These are phyloP conservation scores for Thielaviopsis musarum DNA, from an alignment of 2,329 filamentous ascomycete genomes.

Conservation along the genomic window DNA sequence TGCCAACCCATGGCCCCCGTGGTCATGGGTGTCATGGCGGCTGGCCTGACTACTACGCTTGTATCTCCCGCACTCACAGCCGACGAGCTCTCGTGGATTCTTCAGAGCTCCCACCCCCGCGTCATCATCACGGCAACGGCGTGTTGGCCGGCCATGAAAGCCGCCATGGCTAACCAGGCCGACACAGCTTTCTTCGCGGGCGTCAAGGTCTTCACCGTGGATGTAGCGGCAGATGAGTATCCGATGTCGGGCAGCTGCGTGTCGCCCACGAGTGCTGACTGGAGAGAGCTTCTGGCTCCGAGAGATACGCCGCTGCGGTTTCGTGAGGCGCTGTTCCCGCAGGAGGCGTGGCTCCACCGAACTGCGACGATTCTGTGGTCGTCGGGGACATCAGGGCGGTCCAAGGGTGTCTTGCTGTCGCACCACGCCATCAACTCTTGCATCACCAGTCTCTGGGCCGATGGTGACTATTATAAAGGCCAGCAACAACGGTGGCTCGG, in stretches of 20 bases:
- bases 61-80: constrained; percentile 24
- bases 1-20: constrained; percentile 23
- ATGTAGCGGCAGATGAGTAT: constrained; percentile 20
- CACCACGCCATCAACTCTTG: constrained; percentile 49
- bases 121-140: constrained; percentile 22
- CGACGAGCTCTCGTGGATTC: constrained; percentile 24
- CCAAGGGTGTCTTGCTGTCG: constrained; percentile 58
- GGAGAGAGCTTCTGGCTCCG: constrained; percentile 37
- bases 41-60: constrained; percentile 24
- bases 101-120: constrained; percentile 23
- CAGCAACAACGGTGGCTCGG: constrained; percentile 31
- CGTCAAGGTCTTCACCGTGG: constrained; percentile 44
- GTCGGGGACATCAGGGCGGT: constrained; percentile 52
- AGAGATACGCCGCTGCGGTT: neutral
- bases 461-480: constrained; percentile 28
- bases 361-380: constrained; percentile 32
- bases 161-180: constrained; percentile 20
- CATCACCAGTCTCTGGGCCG: constrained; percentile 30
- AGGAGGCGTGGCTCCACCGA: constrained; percentile 30
- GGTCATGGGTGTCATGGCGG: constrained; percentile 22
- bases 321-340: neutral
- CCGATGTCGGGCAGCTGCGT: constrained; percentile 13
- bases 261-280: constrained; percentile 23
- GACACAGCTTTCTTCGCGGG: constrained; percentile 19
- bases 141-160: constrained; percentile 19